Conservation (phyloP, 2,329 filamentous ascomycete genomes). For the Talaromyces verruculosus region DNA sequence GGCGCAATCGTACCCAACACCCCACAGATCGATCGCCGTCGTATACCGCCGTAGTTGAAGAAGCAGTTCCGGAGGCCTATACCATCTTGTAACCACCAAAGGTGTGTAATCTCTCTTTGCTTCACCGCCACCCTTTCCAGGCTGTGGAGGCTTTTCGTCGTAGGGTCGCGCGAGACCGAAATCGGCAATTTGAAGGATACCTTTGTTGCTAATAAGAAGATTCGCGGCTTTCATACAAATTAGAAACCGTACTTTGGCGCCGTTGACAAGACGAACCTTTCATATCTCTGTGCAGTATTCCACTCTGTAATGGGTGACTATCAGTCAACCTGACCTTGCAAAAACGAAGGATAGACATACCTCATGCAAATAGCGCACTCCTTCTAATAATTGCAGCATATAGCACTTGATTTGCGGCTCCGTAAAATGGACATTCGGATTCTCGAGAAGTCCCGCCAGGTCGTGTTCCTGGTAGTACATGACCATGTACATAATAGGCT, state of each 20-base stretch:
- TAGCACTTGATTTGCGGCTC: slow-evolving; percentile 97
- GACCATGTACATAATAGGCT: slow-evolving; percentile 92
- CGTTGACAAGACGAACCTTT: slow-evolving; percentile 54
- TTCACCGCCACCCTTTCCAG: slow-evolving; percentile 77
- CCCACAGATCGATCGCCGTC: slow-evolving; percentile 98
- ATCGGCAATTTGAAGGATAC: slow-evolving; percentile 93
- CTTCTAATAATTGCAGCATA: slow-evolving; percentile 87
- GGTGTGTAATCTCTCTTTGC: slow-evolving; percentile 90
- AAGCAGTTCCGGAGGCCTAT: slow-evolving; percentile 88
- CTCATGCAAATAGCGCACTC: slow-evolving; percentile 85
- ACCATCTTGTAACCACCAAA: slow-evolving; percentile 97
- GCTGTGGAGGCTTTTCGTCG: slow-evolving; percentile 74
- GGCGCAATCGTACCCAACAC: slow-evolving; percentile 70
- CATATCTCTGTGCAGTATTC: slow-evolving; percentile 96
- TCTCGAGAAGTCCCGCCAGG: slow-evolving; percentile 93
- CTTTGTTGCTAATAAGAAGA: slow-evolving; percentile 89
- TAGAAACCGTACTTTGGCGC: slow-evolving; percentile 10
- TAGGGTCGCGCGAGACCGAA: slow-evolving; percentile 94
- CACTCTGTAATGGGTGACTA: slow-evolving; percentile 46
- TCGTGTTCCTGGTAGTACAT: slow-evolving; percentile 99
- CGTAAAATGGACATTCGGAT: slow-evolving; percentile 82
- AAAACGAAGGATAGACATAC: slow-evolving; percentile 34
- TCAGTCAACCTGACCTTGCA: slow-evolving; percentile 22
- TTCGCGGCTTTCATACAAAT: slow-evolving; percentile 68
- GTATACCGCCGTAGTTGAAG: slow-evolving; percentile 88